These are phyloP conservation scores for Raffaelea arxii DNA, from an alignment of 2,329 filamentous ascomycete species.

Conservation along the genomic window DNA sequence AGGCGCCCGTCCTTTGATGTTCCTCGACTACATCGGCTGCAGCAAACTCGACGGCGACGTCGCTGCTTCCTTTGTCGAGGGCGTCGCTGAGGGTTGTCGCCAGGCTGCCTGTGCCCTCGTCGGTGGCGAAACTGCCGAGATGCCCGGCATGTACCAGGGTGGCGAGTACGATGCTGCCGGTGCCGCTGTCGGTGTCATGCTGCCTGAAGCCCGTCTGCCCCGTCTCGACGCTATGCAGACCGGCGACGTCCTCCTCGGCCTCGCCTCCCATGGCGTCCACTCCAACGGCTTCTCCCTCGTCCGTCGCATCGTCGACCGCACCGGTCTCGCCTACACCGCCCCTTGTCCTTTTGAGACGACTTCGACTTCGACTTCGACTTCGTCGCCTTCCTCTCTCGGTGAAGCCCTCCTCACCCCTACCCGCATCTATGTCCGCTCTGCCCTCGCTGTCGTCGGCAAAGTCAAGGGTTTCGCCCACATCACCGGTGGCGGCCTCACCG, in stretches of 20 bases:
- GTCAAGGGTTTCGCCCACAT: constrained; percentile 95
- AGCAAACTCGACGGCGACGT: constrained; percentile 71
- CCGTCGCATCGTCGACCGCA: constrained; percentile 70
- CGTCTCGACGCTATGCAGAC: constrained; percentile 63
- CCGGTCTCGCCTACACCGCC: constrained; percentile 61
- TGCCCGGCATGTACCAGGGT: constrained; percentile 86
- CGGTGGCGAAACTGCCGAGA: constrained; percentile 96
- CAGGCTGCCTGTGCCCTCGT: constrained; percentile 81
- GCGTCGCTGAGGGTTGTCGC: constrained; percentile 79
- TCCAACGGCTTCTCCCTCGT: constrained; percentile 98
- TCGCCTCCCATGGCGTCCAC: constrained; percentile 80
- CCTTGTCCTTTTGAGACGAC: constrained; percentile 65
- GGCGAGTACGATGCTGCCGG: constrained; percentile 92
- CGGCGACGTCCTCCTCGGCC: constrained; percentile 78
- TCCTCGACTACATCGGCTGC: constrained; percentile 97
- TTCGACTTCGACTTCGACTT: constrained; percentile 12
- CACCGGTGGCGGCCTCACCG: constrained; percentile 83
- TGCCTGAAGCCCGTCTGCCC: constrained; percentile 60
- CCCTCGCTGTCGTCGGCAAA: constrained; percentile 54
- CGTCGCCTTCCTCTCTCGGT: constrained; percentile 49
- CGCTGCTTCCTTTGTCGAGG: constrained; percentile 79
- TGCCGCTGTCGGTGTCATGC: constrained; percentile 77
- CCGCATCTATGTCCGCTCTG: constrained; percentile 79
- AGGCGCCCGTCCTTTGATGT: constrained; percentile 88
- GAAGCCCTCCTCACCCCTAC: constrained; percentile 79